Evolutionary conservation across 177 flowering plant genomes (phyloP).

Genomic region (Tripterygium wilfordii): DNA sequence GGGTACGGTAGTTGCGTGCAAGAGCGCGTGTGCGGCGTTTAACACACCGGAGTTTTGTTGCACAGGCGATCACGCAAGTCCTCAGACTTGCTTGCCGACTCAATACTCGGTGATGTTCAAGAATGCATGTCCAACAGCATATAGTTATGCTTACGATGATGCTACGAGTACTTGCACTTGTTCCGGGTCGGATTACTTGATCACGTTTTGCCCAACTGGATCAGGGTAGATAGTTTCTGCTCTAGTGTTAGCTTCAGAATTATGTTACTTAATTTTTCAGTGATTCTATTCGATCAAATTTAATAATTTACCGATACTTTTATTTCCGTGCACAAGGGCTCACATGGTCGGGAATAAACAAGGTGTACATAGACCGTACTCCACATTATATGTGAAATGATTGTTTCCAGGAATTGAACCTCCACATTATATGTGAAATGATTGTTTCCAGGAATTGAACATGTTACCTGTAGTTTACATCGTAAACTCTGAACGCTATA

Average conservation of each 20-base stretch:
- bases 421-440: too few species aligned
- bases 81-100: slow-evolving; percentile 71
- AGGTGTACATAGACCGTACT: too few species aligned
- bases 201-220: slow-evolving; percentile 71
- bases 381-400: too few species aligned
- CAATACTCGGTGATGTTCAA: slow-evolving; percentile 71
- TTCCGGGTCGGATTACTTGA: slow-evolving; percentile 65
- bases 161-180: slow-evolving; percentile 84
- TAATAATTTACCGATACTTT: too few species aligned
- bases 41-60: slow-evolving; percentile 75
- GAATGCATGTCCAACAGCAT: slow-evolving; percentile 80
- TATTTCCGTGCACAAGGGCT: too few species aligned
- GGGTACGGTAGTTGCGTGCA: slow-evolving; percentile 69
- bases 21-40: slow-evolving; percentile 88
- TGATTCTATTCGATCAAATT: too few species aligned
- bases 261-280: neutral
- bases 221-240: neutral
- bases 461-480: too few species aligned
- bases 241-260: neutral
- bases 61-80: slow-evolving; percentile 65
- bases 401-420: too few species aligned
- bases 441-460: too few species aligned
- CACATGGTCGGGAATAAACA: too few species aligned
- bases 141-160: slow-evolving; percentile 94
- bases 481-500: too few species aligned